These are phyloP conservation scores for Xylaria palmicola DNA, from an alignment of 495 filamentous ascomycete genomes.

Conservation along the genomic window DNA sequence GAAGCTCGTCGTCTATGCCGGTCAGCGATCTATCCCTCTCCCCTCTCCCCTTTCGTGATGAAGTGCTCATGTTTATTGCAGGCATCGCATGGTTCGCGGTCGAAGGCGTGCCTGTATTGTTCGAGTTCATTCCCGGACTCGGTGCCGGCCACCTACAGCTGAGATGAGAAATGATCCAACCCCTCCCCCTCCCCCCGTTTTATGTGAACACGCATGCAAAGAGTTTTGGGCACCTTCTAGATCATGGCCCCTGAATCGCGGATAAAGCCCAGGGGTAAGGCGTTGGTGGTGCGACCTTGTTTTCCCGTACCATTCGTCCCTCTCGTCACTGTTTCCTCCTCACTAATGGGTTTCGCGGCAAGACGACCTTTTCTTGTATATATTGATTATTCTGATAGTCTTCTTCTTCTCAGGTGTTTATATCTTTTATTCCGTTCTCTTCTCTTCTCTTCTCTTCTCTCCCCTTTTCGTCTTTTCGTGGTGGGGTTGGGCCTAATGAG, in stretches of 20 bases:
- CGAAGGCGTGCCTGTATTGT: conserved; percentile 65
- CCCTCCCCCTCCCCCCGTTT: neutral
- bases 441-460: neutral
- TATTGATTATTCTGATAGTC: conserved; percentile 1
- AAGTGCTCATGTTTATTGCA: conserved; percentile 22
- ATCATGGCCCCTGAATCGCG: conserved; percentile 5
- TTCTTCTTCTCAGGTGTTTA: no score
- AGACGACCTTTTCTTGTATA: conserved; percentile 8
- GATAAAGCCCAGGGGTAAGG: conserved; percentile 8
- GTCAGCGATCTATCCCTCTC: conserved; percentile 62
- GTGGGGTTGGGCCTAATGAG: neutral
- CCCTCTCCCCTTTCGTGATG: neutral
- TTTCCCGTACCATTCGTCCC: neutral
- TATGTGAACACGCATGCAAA: conserved; percentile 11
- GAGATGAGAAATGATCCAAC: conserved; percentile 13
- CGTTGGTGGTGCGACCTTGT: conserved; percentile 7
- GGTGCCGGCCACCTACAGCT: conserved; percentile 39
- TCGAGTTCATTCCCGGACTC: conserved; percentile 59
- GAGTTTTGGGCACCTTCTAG: conserved; percentile 10
- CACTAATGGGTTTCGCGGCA: neutral
- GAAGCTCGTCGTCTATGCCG: conserved; percentile 91
- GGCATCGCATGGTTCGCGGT: conserved; percentile 74
- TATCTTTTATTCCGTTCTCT: no score
- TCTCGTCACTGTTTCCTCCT: neutral
- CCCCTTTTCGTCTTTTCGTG: neutral